phyloP scores from a whole-genome alignment of 2,329 filamentous ascomycete genomes.

The Ophiognomonia clavigignenti-juglandacearum region DNA sequence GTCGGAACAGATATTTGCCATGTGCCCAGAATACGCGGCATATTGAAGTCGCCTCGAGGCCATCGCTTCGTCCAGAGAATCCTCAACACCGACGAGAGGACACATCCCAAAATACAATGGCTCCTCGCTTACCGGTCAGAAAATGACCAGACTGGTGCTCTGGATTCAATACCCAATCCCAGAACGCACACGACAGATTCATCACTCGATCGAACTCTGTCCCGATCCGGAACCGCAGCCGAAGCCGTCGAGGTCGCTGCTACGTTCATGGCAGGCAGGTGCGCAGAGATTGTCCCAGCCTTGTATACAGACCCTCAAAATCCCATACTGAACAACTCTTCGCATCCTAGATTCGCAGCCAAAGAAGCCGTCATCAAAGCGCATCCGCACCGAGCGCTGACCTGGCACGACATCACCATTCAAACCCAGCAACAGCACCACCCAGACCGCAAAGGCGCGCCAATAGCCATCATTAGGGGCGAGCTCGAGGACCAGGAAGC shows the following conservation, averaged over 20 bases:
- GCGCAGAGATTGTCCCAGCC: too few species aligned
- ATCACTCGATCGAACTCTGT: too few species aligned
- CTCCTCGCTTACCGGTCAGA: too few species aligned
- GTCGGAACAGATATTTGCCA: slow-evolving; percentile 78
- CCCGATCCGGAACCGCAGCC: too few species aligned
- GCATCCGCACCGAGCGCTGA: slow-evolving; percentile 52
- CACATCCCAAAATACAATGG: slow-evolving; percentile 10
- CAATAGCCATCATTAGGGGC: slow-evolving; percentile 16
- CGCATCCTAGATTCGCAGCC: slow-evolving; percentile 53
- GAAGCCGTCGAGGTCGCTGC: too few species aligned
- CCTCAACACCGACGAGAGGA: slow-evolving; percentile 37
- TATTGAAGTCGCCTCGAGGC: slow-evolving; percentile 44
- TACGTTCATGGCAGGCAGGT: slow-evolving; percentile 41
- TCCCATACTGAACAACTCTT: background rate
- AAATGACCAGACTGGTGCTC: too few species aligned
- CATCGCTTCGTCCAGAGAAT: slow-evolving; percentile 43
- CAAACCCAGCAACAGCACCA: slow-evolving; percentile 8
- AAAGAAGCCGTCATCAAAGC: slow-evolving; percentile 76
- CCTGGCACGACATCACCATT: slow-evolving; percentile 57
- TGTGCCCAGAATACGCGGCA: slow-evolving; percentile 56
- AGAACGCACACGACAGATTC: too few species aligned
- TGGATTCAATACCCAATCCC: too few species aligned
- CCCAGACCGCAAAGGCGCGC: slow-evolving; percentile 7
- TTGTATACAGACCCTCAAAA: slow-evolving; percentile 1
- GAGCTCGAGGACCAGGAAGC: slow-evolving; percentile 38